A percentile compares a stretch with the other conserved stretches of the same genome.
phyloP scores from a whole-genome alignment of 1,284 basidiomycete species.

The Filobasidium uniguttulatum region DNA sequence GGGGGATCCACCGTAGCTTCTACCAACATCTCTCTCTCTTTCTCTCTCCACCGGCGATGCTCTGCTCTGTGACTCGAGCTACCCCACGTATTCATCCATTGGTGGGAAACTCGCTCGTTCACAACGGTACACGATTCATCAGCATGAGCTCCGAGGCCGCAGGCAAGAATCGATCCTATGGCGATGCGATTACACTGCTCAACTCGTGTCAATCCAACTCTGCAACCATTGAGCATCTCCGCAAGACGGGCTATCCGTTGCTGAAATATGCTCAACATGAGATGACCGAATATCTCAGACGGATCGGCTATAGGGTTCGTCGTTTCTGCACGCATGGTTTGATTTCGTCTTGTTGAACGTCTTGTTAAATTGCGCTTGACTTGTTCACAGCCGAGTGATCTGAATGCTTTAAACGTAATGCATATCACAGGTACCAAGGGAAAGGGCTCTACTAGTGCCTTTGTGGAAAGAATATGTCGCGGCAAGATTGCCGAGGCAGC shows the following conservation, averaged over 20 bases:
- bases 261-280: constrained; percentile 67
- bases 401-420: constrained; percentile 81
- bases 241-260: constrained; percentile 57
- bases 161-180: no score
- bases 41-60: no score
- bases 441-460: constrained; percentile 94
- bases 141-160: no score
- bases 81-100: no score
- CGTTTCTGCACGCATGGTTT: background rate
- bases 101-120: no score
- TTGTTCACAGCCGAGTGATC: constrained; percentile 51
- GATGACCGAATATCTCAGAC: constrained; percentile 75
- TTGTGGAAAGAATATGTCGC: constrained; percentile 46
- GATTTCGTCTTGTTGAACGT: background rate
- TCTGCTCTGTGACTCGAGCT: no score
- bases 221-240: constrained; percentile 68
- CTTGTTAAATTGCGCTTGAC: background rate
- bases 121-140: no score
- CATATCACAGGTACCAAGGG: constrained; percentile 99
- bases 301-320: constrained; percentile 74
- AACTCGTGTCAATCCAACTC: constrained; percentile 94
- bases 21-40: no score
- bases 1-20: no score
- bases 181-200: constrained; percentile 74
- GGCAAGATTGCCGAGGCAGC: constrained; percentile 18